Evolutionary conservation across 176 grass and related monocot genomes (phyloP).

Genomic region (Puya raimondii): DNA sequence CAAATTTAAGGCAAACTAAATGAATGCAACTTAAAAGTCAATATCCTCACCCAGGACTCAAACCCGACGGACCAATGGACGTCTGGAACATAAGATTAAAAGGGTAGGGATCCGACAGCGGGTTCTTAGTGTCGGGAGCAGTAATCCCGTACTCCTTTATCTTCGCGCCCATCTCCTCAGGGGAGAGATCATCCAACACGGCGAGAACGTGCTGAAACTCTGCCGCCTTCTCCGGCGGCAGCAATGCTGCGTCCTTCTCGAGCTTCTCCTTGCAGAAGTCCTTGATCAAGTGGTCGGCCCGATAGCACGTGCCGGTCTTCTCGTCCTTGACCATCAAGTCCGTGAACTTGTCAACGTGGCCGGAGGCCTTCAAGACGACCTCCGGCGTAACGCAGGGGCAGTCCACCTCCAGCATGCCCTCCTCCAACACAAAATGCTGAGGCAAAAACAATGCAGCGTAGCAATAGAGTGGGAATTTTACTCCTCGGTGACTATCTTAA

Average conservation of each 20-base stretch:
- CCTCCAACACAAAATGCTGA: conserved; percentile 90
- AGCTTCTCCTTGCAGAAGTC: conserved; percentile 90
- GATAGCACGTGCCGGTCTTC: conserved; percentile 77
- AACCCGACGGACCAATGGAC: conserved; percentile 84
- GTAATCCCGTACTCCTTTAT: conserved; percentile 83
- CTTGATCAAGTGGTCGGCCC: conserved; percentile 89
- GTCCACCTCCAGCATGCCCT: conserved; percentile 88
- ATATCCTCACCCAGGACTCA: conserved; percentile 60
- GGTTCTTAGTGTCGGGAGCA: conserved; percentile 90
- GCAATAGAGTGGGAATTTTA: conserved; percentile 2
- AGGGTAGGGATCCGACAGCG: conserved; percentile 66
- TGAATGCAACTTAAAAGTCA: not conserved
- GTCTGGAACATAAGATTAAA: conserved; percentile 99
- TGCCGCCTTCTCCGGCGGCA: conserved; percentile 29
- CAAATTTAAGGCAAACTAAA: not conserved
- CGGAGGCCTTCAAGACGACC: conserved; percentile 78
- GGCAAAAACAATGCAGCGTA: conserved; percentile 6
- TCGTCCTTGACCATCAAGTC: conserved; percentile 95
- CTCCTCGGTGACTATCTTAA: not conserved
- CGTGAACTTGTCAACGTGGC: conserved; percentile 90
- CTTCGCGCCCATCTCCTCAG: conserved; percentile 66
- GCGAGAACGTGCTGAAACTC: conserved; percentile 62
- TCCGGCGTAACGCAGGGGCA: conserved; percentile 91
- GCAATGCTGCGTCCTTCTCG: conserved; percentile 44
- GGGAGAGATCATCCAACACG: conserved; percentile 78